Evolutionary conservation across 768 basidiomycete genomes (phyloP).

Genomic region (Strobilomyces confusus): DNA sequence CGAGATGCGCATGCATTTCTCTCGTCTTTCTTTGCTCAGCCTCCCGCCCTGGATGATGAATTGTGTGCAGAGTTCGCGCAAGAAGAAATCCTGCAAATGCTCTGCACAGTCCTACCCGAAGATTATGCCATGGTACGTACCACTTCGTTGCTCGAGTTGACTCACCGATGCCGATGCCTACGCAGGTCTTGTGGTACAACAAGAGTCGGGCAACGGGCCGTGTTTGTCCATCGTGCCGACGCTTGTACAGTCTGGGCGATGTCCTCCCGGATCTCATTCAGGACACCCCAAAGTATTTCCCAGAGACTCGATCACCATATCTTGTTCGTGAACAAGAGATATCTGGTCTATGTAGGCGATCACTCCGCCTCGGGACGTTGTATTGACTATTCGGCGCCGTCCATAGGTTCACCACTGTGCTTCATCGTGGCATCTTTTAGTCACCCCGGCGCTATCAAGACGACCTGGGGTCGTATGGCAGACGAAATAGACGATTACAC

Average conservation of each 20-base stretch:
- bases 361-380: background rate
- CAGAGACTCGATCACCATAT: constrained; percentile 33
- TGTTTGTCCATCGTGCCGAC: constrained; percentile 74
- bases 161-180: background rate
- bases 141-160: constrained; percentile 24
- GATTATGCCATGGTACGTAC: constrained; percentile 70
- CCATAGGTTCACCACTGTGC: constrained; percentile 70
- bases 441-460: constrained; percentile 58
- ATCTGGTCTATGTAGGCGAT: constrained; percentile 69
- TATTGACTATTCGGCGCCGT: constrained; percentile 3
- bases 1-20: constrained; percentile 65
- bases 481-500: constrained; percentile 66
- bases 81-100: constrained; percentile 71
- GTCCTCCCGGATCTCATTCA: constrained; percentile 46
- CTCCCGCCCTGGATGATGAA: constrained; percentile 58
- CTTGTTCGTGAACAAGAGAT: constrained; percentile 61
- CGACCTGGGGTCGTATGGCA: constrained; percentile 63
- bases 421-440: constrained; percentile 69
- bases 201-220: constrained; percentile 68
- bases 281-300: constrained; percentile 15
- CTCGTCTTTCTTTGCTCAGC: constrained; percentile 61
- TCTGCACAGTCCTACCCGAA: constrained; percentile 62
- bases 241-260: constrained; percentile 70
- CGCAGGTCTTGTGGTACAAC: constrained; percentile 80
- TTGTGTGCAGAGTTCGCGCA: constrained; percentile 76